Evolutionary conservation across 1,139 yeast species (phyloP), one percentile per base, ranked within the genome.

Genomic region (Candida labiduridarum): DNA sequence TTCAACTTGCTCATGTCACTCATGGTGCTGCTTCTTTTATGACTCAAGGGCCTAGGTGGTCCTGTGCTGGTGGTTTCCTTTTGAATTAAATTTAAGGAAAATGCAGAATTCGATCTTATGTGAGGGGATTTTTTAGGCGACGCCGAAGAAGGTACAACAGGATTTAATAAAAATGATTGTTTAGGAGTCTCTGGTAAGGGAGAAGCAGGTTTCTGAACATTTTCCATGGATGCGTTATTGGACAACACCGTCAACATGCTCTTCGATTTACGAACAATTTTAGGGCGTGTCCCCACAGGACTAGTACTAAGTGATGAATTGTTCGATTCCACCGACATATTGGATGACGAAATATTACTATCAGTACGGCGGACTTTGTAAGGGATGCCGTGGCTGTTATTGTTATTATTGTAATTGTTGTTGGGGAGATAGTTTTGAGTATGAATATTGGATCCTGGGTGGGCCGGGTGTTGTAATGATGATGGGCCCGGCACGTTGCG

Each of bases 21-120:
- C 47, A 59, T 41, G 1, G 64, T 67, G 39, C 56, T 60, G 50
- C 73, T 68, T 55, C 75, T 59, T 42, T 60, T 66, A 48, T 65
- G 71, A 44, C 44, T 38, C 19, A 35, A 38, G 15, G 41, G 46
- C 27, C 18, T 36, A 3, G 39, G 41, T 5, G 25, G 30, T 11
- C 16, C 31, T 25, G 25, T 40, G n/a, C 34, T 11, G 10, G 34
- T 14, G 3, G 43, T 6, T 14, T 15, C 22, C 9, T 40, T 18
- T 36, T 47, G 19, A 30, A 50, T 51, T 34, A 52, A 53, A 15
- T 53, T 58, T 39, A 58, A 52, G 8, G 67, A 59, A 45, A 66
- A 68, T 4, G 71, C 56, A n/a, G 74, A 68, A 48, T 60, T 63
- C 14, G 75, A 67, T 45, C 74, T 59, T 3, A 59, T 31, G 49